These are phyloP conservation scores for Botryobasidium botryosum DNA, from an alignment of 768 basidiomycete species.

Conservation along the genomic window DNA sequence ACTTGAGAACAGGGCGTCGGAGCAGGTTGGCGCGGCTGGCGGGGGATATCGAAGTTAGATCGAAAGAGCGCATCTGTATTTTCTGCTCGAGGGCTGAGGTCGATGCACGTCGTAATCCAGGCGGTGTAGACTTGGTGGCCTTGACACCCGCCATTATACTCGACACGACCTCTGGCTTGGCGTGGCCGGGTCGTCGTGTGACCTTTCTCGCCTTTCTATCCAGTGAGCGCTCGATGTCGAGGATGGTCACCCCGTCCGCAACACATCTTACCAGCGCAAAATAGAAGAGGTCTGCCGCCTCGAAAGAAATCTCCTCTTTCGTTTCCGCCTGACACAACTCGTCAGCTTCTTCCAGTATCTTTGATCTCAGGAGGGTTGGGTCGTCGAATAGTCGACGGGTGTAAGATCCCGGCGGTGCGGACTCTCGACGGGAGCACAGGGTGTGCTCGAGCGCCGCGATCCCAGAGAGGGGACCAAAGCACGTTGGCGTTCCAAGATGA, in stretches of 20 bases:
- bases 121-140: background rate
- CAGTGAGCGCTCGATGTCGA: constrained; percentile 69
- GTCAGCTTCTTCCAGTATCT: constrained; percentile 97
- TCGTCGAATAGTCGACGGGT: constrained; percentile 77
- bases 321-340: constrained; percentile 77
- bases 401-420: constrained; percentile 83
- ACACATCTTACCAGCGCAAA: constrained; percentile 79
- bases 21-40: constrained; percentile 52
- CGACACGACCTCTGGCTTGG: constrained; percentile 61
- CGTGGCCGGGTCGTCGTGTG: constrained; percentile 75
- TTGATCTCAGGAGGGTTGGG: constrained; percentile 62
- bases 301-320: constrained; percentile 75
- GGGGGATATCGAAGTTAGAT: constrained; percentile 31
- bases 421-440: constrained; percentile 47
- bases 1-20: constrained; percentile 75
- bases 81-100: constrained; percentile 21
- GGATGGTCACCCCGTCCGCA: constrained; percentile 60
- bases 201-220: constrained; percentile 77
- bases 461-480: constrained; percentile 75
- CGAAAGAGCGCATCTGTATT: constrained; percentile 66
- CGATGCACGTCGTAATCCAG: background rate
- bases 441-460: constrained; percentile 67
- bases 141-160: constrained; percentile 22
- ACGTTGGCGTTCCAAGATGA: constrained; percentile 72
- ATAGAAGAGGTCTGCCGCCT: constrained; percentile 89